phyloP scores from a whole-genome alignment of 352 stramenopile species.

The Globisporangium carolinianum region DNA sequence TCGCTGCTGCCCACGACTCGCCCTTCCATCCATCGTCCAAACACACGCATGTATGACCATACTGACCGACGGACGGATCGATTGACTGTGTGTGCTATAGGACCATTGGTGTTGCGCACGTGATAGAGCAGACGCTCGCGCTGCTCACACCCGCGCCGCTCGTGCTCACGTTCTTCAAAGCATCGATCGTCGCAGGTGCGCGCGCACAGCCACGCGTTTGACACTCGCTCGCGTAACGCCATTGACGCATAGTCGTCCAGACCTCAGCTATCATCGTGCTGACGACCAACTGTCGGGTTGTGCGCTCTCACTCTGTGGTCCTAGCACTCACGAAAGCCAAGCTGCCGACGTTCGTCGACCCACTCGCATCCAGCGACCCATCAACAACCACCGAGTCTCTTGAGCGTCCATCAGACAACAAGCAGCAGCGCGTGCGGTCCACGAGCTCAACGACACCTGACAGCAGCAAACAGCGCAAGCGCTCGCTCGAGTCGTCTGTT shows the following conservation, averaged over 20 bases:
- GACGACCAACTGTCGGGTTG: too few species aligned
- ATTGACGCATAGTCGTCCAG: too few species aligned
- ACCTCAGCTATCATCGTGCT: too few species aligned
- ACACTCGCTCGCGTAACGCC: too few species aligned
- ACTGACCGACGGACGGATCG: neutral
- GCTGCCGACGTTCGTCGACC: too few species aligned
- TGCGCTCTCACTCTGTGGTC: too few species aligned
- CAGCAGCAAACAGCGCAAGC: constrained; percentile 18
- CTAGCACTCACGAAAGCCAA: too few species aligned
- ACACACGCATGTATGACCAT: neutral
- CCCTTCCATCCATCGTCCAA: too few species aligned
- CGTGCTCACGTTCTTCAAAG: constrained; percentile 59
- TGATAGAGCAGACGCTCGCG: constrained; percentile 36
- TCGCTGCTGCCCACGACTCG: neutral
- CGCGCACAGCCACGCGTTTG: neutral
- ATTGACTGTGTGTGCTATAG: constrained; percentile 12
- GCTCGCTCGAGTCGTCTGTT: constrained; percentile 18
- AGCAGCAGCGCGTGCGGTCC: neutral
- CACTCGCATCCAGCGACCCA: too few species aligned
- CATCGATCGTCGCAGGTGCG: constrained; percentile 44
- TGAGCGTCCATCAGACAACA: constrained; percentile 17
- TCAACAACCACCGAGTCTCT: constrained; percentile 16
- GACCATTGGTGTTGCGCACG: constrained; percentile 32
- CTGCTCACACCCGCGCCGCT: constrained; percentile 35
- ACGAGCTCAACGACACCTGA: too few species aligned